These are phyloP conservation scores for Oidiodendron maius DNA, from an alignment of 495 filamentous ascomycete species.

Conservation along the genomic window DNA sequence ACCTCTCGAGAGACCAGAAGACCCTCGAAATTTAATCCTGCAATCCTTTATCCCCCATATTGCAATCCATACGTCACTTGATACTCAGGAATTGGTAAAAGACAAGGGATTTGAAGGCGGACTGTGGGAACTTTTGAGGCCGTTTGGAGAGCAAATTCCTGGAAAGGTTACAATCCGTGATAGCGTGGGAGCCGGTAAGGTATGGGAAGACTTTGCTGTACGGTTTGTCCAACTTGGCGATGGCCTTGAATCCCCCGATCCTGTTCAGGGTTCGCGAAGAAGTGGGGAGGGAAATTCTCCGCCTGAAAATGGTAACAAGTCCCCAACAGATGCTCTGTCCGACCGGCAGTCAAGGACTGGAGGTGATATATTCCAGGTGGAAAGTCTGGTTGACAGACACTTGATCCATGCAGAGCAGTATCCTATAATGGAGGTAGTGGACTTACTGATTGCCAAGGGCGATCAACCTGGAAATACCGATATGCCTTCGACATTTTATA, in stretches of 20 bases:
- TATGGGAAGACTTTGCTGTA: conserved; percentile 86
- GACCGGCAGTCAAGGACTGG: conserved; percentile 17
- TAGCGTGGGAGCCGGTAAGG: conserved; percentile 72
- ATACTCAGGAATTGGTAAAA: conserved; percentile 71
- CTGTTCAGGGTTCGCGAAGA: conserved; percentile 26
- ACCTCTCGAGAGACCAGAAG: conserved; percentile 42
- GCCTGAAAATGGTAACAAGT: conserved; percentile 18
- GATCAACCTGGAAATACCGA: conserved; percentile 30
- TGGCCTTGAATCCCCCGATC: conserved; percentile 47
- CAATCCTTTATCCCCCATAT: conserved; percentile 84
- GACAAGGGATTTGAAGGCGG: conserved; percentile 83
- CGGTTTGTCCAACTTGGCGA: conserved; percentile 69
- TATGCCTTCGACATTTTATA: conserved; percentile 60
- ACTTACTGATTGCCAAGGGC: conserved; percentile 25
- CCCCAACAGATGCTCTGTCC: conserved; percentile 6
- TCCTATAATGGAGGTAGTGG: conserved; percentile 34
- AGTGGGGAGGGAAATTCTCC: conserved; percentile 21
- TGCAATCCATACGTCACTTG: conserved; percentile 72
- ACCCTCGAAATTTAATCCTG: conserved; percentile 68
- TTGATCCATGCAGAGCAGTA: conserved; percentile 40
- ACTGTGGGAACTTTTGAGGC: conserved; percentile 76
- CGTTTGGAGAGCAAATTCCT: conserved; percentile 84
- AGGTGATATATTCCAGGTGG: conserved; percentile 31
- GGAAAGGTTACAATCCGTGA: conserved; percentile 89
- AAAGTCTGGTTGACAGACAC: conserved; percentile 47